These are phyloP conservation scores for Dioscorea cayenensis DNA, from an alignment of 116 monocot genomes.

Conservation along the genomic window DNA sequence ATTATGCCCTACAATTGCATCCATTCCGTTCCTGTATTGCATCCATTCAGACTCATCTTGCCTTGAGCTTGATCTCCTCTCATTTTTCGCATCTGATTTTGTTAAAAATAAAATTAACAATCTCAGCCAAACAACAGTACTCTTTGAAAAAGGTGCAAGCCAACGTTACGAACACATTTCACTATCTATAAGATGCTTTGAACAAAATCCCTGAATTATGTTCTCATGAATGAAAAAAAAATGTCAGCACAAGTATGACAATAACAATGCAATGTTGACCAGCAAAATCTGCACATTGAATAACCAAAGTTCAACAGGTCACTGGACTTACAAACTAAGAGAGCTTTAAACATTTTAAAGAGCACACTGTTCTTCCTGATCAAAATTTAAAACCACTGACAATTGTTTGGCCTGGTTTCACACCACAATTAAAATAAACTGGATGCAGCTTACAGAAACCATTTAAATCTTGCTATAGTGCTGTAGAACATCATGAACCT, in stretches of 20 bases:
- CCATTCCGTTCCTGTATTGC: slow-evolving; percentile 53
- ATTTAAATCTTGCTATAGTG: too few relatives aligned
- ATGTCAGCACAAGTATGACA: neutral
- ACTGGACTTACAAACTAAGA: too few relatives aligned
- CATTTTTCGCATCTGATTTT: slow-evolving; percentile 71
- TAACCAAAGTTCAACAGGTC: too few relatives aligned
- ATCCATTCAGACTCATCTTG: slow-evolving; percentile 87
- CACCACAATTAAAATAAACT: too few relatives aligned
- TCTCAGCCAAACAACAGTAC: neutral
- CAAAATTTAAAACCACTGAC: too few relatives aligned
- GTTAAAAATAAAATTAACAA: neutral
- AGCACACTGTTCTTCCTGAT: too few relatives aligned
- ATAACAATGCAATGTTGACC: neutral
- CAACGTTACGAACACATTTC: neutral
- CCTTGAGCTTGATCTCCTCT: slow-evolving; percentile 53
- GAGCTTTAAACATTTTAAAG: too few relatives aligned
- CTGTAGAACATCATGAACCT: too few relatives aligned
- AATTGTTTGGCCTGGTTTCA: too few relatives aligned
- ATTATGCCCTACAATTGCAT: slow-evolving; percentile 37
- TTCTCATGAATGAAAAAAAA: neutral
- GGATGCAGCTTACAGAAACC: too few relatives aligned
- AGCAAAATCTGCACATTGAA: neutral
- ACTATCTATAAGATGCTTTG: neutral
- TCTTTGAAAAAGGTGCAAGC: neutral
- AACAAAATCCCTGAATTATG: neutral